Evolutionary conservation across 2,329 filamentous ascomycete species (phyloP).

Genomic region (Keithomyces neogunnii): DNA sequence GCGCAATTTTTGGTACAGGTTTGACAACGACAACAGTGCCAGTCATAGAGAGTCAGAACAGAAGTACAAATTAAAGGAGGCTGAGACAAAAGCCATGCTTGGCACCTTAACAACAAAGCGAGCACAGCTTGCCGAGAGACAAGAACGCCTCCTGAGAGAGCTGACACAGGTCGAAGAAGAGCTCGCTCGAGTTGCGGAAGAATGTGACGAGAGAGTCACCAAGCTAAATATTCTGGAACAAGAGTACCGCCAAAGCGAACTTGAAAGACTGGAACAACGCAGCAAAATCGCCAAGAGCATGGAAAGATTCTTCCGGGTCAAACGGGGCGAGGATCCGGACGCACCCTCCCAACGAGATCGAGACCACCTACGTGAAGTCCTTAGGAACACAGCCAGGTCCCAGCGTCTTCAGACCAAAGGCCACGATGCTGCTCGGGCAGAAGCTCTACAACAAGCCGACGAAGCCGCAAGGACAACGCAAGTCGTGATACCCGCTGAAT

Average conservation of each 20-base stretch:
- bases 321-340: conserved; percentile 17
- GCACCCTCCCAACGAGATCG: conserved; percentile 10
- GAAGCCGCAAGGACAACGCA: conserved; percentile 4
- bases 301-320: conserved; percentile 24
- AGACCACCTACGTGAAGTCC: conserved; percentile 8
- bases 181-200: conserved; percentile 21
- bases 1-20: conserved; percentile 24
- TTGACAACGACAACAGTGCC: conserved; percentile 16
- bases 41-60: conserved; percentile 16
- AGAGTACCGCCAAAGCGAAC: conserved; percentile 21
- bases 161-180: conserved; percentile 28
- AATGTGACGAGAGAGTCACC: conserved; percentile 23
- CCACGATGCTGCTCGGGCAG: neutral
- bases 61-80: conserved; percentile 16
- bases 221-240: conserved; percentile 24
- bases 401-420: neutral
- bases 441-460: conserved; percentile 4
- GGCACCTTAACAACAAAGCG: conserved; percentile 19
- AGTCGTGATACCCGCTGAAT: neutral
- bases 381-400: neutral
- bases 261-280: conserved; percentile 18
- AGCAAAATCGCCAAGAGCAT: conserved; percentile 21
- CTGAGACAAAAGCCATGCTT: conserved; percentile 20
- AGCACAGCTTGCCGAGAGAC: conserved; percentile 18
- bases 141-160: conserved; percentile 20